These are phyloP conservation scores for Ogataea trehalophila DNA, from an alignment of 805 yeast genomes.

Conservation along the genomic window DNA sequence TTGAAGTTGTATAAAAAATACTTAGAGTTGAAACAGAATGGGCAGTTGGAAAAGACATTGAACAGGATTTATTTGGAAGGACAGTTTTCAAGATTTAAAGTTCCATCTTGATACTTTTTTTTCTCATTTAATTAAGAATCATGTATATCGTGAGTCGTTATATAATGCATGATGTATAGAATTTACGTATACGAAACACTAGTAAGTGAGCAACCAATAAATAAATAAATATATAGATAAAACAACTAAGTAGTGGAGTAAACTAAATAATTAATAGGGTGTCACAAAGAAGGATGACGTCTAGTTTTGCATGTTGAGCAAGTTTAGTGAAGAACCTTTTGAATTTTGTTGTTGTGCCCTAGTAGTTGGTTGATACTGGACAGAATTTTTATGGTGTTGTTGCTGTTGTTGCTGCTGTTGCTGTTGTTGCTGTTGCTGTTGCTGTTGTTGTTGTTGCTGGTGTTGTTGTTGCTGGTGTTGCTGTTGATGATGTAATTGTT, in stretches of 20 bases:
- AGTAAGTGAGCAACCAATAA: too few species aligned
- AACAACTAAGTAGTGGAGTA: too few species aligned
- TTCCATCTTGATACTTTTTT: conserved; percentile 29
- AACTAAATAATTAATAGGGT: too few species aligned
- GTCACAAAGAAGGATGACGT: too few species aligned
- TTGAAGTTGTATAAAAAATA: conserved; percentile 70
- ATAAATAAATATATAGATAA: too few species aligned
- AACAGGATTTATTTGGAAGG: conserved; percentile 71
- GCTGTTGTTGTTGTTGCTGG: background rate
- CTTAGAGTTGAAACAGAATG: conserved; percentile 51
- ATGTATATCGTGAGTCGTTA: too few species aligned
- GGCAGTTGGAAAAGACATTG: conserved; percentile 57
- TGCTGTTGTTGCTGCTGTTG: conserved; percentile 1
- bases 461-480: conserved; percentile 1
- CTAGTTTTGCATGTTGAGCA: conserved; percentile 19
- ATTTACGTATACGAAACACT: too few species aligned
- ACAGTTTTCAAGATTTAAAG: conserved; percentile 46
- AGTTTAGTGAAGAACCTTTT: conserved; percentile 15
- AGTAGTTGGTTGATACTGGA: conserved; percentile 25
- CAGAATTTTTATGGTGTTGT: conserved; percentile 2
- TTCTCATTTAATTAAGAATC: too few species aligned
- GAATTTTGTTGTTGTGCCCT: conserved; percentile 29
- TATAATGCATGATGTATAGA: too few species aligned
- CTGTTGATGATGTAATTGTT: background rate
- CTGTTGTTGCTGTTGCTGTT: background rate